Evolutionary conservation across 768 basidiomycete genomes (phyloP), one percentile per base, ranked within the genome.

Genomic region (Boletales sp.): DNA sequence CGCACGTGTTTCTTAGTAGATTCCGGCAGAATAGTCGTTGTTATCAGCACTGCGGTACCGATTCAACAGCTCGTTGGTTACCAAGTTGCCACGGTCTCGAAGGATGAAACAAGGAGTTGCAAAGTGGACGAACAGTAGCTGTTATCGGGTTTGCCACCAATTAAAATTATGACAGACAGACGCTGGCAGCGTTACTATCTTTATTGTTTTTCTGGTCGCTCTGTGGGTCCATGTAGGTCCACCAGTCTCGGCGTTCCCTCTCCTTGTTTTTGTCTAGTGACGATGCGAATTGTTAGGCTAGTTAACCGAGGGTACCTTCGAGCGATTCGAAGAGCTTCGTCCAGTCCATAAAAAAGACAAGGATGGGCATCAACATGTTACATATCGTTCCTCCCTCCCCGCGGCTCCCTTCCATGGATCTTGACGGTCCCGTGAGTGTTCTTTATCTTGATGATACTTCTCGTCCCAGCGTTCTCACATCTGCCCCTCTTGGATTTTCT

Each of bases 201-300:
- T 47, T 54, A 47, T 63, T 65, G 49, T 63, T 41, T 40, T 53
- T 40, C 12, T 43, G 45, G 57, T 59, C 28, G 42, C 35, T 7
- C 1, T 59, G 61, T 62, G 49, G 59, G 60, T 53, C 62, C 50
- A 17, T 57, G 60, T 65, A 10, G 63, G 57, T 57, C 57, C 61
- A 40, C 21, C 41, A 17, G 32, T 35, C 8, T 31, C 35, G 25
- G 10, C 42, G 21, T 11, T 41, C 13, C 21, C 14, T 48, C 44
- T 44, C 54, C 44, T 56, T 56, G 49, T 58, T 53, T 49, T 62
- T 62, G 51, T 55, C 37, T 55, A 21, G 59, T 48, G 47, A 58
- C 48, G 50, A 46, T 51, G 50, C 34, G 58, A 54, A 48, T 28
- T n/a, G 30, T 3, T 48, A 38, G 17, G 15, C 28, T 28, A 17